Evolutionary conservation across 2,329 filamentous ascomycete species (phyloP).

Genomic region (Colletotrichum godetiae): DNA sequence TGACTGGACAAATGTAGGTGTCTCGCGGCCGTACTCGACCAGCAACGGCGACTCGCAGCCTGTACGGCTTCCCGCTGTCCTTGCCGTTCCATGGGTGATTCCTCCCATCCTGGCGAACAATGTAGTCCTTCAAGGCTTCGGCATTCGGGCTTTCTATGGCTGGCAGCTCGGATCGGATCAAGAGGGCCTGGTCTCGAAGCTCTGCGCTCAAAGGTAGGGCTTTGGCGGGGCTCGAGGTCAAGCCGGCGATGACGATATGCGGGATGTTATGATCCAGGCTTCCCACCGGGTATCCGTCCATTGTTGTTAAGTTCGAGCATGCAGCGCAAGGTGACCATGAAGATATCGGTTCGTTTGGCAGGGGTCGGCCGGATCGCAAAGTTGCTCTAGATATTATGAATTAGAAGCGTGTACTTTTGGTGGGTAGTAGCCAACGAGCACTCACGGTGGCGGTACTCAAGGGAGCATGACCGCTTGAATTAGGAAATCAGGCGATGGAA

Average conservation of each 20-base stretch:
- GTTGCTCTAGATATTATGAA: conserved; percentile 7
- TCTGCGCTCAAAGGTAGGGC: conserved; percentile 58
- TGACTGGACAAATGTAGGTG: conserved; percentile 33
- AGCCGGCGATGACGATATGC: conserved; percentile 83
- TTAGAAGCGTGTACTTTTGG: neutral
- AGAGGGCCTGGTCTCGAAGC: conserved; percentile 68
- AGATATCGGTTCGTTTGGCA: conserved; percentile 17
- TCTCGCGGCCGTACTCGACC: conserved; percentile 76
- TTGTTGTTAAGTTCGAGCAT: conserved; percentile 47
- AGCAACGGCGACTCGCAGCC: conserved; percentile 78
- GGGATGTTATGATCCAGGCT: conserved; percentile 91
- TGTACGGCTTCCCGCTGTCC: conserved; percentile 61
- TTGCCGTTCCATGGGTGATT: conserved; percentile 74
- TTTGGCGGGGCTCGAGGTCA: conserved; percentile 58
- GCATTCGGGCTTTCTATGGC: conserved; percentile 74
- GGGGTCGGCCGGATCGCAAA: conserved; percentile 16
- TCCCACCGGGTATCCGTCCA: conserved; percentile 83
- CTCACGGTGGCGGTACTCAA: conserved; percentile 18
- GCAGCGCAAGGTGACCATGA: conserved; percentile 40
- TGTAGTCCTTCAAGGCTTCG: conserved; percentile 72
- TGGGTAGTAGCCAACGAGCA: neutral
- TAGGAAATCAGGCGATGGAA: neutral
- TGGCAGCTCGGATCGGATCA: conserved; percentile 78
- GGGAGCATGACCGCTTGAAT: conserved; percentile 11
- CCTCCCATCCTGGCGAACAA: conserved; percentile 73